Conservation (phyloP, 257 asterid genomes). For the Linaria vulgaris region DNA sequence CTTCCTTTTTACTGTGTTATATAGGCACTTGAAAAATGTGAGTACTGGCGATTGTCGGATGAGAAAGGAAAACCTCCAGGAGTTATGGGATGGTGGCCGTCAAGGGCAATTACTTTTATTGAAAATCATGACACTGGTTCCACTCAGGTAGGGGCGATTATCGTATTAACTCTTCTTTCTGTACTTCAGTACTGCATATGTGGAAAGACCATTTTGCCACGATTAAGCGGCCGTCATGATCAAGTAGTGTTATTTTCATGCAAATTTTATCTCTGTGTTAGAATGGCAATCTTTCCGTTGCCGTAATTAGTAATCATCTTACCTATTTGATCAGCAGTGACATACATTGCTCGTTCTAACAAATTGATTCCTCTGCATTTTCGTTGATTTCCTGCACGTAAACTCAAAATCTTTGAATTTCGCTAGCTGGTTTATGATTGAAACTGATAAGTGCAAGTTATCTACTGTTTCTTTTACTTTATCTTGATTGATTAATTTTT, state of each 20-base stretch:
- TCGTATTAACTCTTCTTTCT: not conserved
- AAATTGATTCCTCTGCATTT: not conserved
- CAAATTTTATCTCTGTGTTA: not conserved
- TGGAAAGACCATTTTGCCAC: too few species aligned
- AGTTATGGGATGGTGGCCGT: slow-evolving; percentile 99
- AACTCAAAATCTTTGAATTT: slow-evolving; percentile 24
- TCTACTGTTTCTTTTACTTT: not conserved
- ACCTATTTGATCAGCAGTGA: not conserved
- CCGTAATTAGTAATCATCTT: not conserved
- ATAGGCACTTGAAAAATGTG: slow-evolving; percentile 81
- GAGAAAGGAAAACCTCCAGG: slow-evolving; percentile 92
- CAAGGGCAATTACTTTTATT: slow-evolving; percentile 95
- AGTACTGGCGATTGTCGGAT: slow-evolving; percentile 95
- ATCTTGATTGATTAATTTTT: slow-evolving; percentile 21
- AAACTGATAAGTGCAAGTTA: slow-evolving; percentile 4
- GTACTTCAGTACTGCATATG: slow-evolving; percentile 8
- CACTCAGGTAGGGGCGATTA: slow-evolving; percentile 64
- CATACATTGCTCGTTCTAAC: not conserved
- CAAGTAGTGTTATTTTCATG: not conserved
- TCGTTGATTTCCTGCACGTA: slow-evolving; percentile 2
- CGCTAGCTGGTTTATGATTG: slow-evolving; percentile 3
- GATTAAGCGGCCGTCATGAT: slow-evolving; percentile 1
- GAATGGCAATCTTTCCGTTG: not conserved
- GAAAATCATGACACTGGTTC: slow-evolving; percentile 99
- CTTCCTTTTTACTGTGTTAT: slow-evolving; percentile 19